Conservation (phyloP, 2,329 filamentous ascomycete species). For the Amesomyces nigricolor region DNA sequence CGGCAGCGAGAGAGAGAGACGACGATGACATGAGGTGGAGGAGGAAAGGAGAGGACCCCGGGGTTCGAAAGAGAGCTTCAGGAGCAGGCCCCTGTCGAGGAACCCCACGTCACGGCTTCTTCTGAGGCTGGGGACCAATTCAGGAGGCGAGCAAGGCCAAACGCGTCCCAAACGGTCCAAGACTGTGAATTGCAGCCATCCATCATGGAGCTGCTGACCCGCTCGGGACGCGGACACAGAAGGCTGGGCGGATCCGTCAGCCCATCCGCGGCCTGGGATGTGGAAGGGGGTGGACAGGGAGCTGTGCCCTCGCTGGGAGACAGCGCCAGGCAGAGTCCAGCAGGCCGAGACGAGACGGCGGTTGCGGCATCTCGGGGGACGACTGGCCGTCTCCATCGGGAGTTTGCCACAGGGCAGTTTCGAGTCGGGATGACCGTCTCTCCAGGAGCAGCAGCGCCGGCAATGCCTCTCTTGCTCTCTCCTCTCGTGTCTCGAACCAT, state of each 20-base stretch:
- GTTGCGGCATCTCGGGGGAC: too few species aligned
- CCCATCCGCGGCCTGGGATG: constrained; percentile 5
- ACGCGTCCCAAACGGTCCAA: neutral
- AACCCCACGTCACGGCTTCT: constrained; percentile 11
- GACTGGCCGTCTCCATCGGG: too few species aligned
- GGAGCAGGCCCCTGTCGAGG: neutral
- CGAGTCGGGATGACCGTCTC: too few species aligned
- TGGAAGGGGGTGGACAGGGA: neutral
- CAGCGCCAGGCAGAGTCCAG: too few species aligned
- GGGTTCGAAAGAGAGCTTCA: constrained; percentile 11
- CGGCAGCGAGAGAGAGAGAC: constrained; percentile 18
- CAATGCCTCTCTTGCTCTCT: too few species aligned
- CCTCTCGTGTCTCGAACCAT: too few species aligned
- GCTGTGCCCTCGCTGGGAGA: too few species aligned
- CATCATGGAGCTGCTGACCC: constrained; percentile 6
- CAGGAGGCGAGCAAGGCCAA: neutral
- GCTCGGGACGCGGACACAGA: constrained; percentile 1
- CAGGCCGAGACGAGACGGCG: too few species aligned
- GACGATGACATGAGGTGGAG: constrained; percentile 21
- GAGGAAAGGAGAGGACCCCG: constrained; percentile 18
- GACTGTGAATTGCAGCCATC: neutral
- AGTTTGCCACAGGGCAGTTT: too few species aligned
- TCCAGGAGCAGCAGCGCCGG: too few species aligned
- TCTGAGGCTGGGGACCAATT: neutral
- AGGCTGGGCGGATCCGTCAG: constrained; percentile 6